phyloP scores from a whole-genome alignment of 768 basidiomycete species.

The Xerocomellus chrysenteron region DNA sequence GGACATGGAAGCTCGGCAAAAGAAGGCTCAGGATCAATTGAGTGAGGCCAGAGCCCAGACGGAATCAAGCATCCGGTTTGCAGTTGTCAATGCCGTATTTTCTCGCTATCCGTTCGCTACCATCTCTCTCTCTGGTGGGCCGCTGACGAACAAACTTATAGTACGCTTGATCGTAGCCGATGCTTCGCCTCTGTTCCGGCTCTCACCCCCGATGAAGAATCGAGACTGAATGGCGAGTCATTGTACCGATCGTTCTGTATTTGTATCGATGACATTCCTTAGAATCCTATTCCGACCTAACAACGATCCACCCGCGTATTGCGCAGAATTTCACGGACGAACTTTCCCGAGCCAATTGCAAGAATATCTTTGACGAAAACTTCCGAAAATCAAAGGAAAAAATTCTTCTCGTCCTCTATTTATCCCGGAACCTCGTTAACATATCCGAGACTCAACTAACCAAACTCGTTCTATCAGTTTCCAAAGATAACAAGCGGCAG shows the following conservation, averaged over 20 bases:
- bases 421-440: conserved; percentile 14
- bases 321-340: conserved; percentile 21
- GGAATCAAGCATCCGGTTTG: conserved; percentile 22
- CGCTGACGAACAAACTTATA: conserved; percentile 1
- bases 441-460: conserved; percentile 13
- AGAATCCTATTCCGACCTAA: conserved; percentile 21
- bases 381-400: conserved; percentile 27
- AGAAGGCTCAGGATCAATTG: conserved; percentile 13
- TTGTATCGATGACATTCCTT: background rate
- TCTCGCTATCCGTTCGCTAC: conserved; percentile 22
- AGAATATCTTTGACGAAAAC: conserved; percentile 14
- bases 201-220: conserved; percentile 16
- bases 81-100: conserved; percentile 29
- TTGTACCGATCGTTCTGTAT: background rate
- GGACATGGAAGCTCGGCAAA: conserved; percentile 4
- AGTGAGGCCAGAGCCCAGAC: conserved; percentile 10
- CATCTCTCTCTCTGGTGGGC: background rate
- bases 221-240: conserved; percentile 10
- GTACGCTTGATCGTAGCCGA: conserved; percentile 18
- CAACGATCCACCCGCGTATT: conserved; percentile 16
- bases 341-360: conserved; percentile 12
- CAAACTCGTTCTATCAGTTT: conserved; percentile 13
- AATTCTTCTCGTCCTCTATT: conserved; percentile 17
- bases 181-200: conserved; percentile 13
- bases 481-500: conserved; percentile 13